A percentile compares a stretch with the other conserved stretches of the same genome.
Conservation (phyloP, 306 rosid species). For the Fragaria iinumae region DNA sequence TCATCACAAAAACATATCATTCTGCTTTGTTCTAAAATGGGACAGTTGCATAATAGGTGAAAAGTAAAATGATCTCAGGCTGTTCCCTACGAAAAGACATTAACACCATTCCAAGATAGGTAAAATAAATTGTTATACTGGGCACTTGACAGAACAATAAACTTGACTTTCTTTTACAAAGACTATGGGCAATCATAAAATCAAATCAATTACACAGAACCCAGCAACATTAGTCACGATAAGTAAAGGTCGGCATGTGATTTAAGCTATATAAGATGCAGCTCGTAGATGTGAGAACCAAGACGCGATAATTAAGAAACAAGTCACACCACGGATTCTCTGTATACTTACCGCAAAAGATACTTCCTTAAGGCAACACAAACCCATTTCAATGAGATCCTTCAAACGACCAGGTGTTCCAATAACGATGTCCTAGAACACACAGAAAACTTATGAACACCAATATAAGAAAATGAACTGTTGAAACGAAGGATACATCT, state of each 20-base stretch:
- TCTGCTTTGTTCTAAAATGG: constrained; percentile 1
- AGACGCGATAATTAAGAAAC: not conserved
- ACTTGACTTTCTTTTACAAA: not conserved
- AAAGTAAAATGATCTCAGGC: not conserved
- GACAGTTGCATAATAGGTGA: not conserved
- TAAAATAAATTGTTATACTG: not conserved
- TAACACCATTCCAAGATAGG: not conserved
- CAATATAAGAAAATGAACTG: not conserved
- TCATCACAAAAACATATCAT: not conserved
- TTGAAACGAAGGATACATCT: not conserved
- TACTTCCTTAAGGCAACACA: constrained; percentile 67
- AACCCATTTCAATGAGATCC: constrained; percentile 88
- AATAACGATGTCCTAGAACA: constrained; percentile 75
- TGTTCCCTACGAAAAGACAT: not conserved
- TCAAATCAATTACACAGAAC: not conserved
- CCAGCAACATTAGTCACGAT: constrained; percentile 1
- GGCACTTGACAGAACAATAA: not conserved
- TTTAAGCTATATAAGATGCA: not conserved
- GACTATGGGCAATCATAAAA: not conserved
- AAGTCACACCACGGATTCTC: not conserved
- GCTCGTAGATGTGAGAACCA: not conserved
- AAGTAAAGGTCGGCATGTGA: not conserved
- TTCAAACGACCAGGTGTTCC: constrained; percentile 97
- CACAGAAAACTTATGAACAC: not conserved
- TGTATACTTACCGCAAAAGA: constrained; percentile 73